A percentile compares a stretch with the other conserved stretches of the same genome.
Conservation (phyloP, 108 stramenopile genomes). For the Phaeodactylum tricornutum region DNA sequence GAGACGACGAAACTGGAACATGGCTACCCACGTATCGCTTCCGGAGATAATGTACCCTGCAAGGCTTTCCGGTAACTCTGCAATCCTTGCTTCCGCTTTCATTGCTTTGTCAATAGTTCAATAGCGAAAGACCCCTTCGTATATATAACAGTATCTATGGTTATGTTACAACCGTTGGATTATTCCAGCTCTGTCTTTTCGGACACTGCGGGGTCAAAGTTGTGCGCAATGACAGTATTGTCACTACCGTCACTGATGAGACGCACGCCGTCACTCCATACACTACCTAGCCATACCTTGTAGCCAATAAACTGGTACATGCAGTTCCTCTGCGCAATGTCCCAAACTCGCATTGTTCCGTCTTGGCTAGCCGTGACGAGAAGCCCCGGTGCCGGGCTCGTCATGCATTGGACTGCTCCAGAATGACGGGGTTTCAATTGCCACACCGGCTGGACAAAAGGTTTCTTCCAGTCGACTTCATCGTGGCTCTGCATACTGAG, state of each 20-base stretch:
- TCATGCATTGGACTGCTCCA: conserved; percentile 32
- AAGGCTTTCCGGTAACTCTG: no score
- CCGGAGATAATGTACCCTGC: no score
- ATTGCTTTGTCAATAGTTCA: no score
- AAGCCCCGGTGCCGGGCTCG: conserved; percentile 36
- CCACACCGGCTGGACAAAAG: conserved; percentile 1
- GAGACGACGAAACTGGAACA: no score
- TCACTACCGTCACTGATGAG: conserved; percentile 67
- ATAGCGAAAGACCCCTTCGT: no score
- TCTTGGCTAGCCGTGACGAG: conserved; percentile 49
- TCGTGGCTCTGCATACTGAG: not conserved
- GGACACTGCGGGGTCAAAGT: no score
- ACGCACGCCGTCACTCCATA: conserved; percentile 41
- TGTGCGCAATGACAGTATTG: conserved; percentile 58
- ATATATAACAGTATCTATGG: no score
- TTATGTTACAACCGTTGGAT: no score
- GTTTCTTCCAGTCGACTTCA: not conserved
- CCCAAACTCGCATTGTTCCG: conserved; percentile 57
- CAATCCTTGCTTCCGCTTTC: no score
- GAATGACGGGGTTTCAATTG: not conserved
- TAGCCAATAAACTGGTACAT: conserved; percentile 60
- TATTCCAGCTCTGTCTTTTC: no score
- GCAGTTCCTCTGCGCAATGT: conserved; percentile 18
- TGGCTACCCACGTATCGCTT: no score
- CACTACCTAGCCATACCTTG: conserved; percentile 63